Percentiles rank a stretch among this genome's conserved stretches.
Evolutionary conservation across 352 stramenopile species (phyloP).

Genomic region (Lagenidium sp.): DNA sequence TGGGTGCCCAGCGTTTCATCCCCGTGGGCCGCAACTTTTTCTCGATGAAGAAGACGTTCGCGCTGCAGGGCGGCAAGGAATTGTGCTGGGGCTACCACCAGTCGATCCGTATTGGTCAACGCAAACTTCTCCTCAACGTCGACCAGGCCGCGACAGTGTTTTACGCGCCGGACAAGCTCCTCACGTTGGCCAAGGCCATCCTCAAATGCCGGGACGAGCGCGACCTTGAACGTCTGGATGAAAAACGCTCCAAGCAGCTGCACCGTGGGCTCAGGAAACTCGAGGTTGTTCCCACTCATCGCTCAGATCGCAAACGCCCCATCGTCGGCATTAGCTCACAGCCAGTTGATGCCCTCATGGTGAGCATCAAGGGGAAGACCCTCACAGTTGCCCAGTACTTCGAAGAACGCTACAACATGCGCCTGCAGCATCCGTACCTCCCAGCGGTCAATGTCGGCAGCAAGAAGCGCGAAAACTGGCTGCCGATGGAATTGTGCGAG

Average conservation of each 20-base stretch:
- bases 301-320: conserved; percentile 41
- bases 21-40: conserved; percentile 66
- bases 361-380: conserved; percentile 38
- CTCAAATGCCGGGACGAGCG: conserved; percentile 23
- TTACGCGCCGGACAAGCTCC: conserved; percentile 37
- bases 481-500: conserved; percentile 80
- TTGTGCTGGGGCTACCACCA: conserved; percentile 73
- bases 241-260: conserved; percentile 24
- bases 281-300: conserved; percentile 41
- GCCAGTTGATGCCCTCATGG: conserved; percentile 30
- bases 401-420: conserved; percentile 38
- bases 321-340: conserved; percentile 43
- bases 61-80: conserved; percentile 52
- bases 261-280: conserved; percentile 40
- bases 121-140: conserved; percentile 60
- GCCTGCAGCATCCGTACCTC: conserved; percentile 48
- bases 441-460: conserved; percentile 66
- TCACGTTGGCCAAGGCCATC: conserved; percentile 35
- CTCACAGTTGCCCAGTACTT: conserved; percentile 63
- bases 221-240: conserved; percentile 25
- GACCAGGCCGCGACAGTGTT: conserved; percentile 67
- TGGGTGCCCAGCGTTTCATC: conserved; percentile 43
- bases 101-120: conserved; percentile 39
- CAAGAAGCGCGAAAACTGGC: conserved; percentile 36
- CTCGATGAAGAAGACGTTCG: conserved; percentile 44